Conservation (phyloP, 2,329 filamentous ascomycete genomes). For the Botrytis pseudocinerea region DNA sequence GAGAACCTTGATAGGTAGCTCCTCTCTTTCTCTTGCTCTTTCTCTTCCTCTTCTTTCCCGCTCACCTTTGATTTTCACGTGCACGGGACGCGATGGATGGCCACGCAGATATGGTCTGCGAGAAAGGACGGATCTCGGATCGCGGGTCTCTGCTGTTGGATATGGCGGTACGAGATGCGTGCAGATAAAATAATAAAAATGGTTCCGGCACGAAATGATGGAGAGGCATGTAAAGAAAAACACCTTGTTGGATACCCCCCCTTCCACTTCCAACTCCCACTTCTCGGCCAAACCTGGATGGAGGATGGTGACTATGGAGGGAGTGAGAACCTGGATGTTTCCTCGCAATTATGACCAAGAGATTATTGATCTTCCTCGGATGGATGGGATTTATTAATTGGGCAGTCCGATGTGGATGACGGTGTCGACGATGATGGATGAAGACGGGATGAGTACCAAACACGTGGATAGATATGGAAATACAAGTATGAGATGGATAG, state of each 20-base stretch:
- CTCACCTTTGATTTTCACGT: neutral
- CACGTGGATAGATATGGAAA: neutral
- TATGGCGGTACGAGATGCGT: neutral
- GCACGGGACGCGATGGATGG: neutral
- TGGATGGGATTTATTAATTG: neutral
- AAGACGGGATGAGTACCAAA: neutral
- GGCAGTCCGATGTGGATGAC: neutral
- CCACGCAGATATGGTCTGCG: neutral
- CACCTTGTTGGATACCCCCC: conserved; percentile 15
- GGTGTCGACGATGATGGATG: neutral
- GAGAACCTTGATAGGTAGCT: neutral
- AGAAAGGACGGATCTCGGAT: neutral
- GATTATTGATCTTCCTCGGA: neutral
- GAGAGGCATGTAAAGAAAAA: neutral
- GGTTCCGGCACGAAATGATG: neutral
- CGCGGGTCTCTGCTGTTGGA: neutral
- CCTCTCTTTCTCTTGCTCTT: neutral
- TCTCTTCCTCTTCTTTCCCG: neutral
- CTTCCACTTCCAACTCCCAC: neutral
- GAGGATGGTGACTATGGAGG: too few relatives aligned
- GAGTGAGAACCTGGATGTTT: neutral
- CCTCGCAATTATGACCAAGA: too few relatives aligned
- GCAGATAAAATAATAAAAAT: neutral
- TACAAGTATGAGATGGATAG: too few relatives aligned
- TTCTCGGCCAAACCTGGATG: too few relatives aligned